Base-by-base conservation (phyloP, 225 moss, liverwort and hornwort genomes). In the Physcomitrium patens region DNA sequence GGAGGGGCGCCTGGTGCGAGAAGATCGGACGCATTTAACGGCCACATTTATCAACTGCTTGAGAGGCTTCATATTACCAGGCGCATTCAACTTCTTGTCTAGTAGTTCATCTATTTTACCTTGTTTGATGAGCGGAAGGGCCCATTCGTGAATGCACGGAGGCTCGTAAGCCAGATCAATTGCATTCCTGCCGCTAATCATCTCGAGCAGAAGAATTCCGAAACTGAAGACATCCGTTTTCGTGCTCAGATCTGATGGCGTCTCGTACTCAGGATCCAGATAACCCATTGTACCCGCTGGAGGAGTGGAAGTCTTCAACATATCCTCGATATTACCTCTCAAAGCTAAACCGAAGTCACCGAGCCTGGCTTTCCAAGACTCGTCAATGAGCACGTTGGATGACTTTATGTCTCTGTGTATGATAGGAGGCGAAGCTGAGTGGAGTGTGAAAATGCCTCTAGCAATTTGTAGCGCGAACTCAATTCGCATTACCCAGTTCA, bases 221-320 rank as follows among this genome's bases (percentile, higher is more conserved):
- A 88, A 90, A 28, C 91, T 91, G 82, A 91, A 91, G 7, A 91
- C 91, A 37, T 91, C 91, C 0, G 86, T 84, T 63, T 91, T 91
- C 4, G 91, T 86, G 61, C 91, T 91, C 65, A 91, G 68, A 49
- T 88, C 83, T 3, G 83, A 79, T 1, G 91, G 84, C 0, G 88
- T 88, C 51, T 91, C 91, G 16, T 91, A 91, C 60, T 83, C 87
- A 0, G 91, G 91, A 52, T 91, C 91, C 19, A 91, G 67, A 8
- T 91, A 91, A 0, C 91, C 91, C 86, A 91, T 84, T 0, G 88
- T 91, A 2, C 88, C 89, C 15, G 89, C 88, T 13, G 89, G 91
- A 6, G 89, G 86, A 23, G 83, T 80, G 0, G 89, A 79, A 2
- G 77, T 81, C 44, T 82, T 88, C 0, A 84, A n/a, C 81, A 86